phyloP scores from a whole-genome alignment of 306 rosid genomes.

The Vachellia pachyceras region DNA sequence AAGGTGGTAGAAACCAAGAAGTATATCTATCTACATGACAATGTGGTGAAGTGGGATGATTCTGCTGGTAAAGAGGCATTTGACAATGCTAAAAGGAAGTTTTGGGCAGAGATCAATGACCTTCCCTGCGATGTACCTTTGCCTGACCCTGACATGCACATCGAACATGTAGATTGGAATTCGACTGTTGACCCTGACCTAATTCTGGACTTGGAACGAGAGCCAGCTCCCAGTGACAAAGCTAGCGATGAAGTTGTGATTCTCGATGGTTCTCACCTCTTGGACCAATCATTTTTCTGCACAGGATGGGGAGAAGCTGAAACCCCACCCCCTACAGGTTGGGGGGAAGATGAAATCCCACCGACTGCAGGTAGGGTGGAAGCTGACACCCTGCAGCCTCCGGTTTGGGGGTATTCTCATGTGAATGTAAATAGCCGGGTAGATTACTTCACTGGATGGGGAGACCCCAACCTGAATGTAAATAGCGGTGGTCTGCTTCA shows the following conservation, averaged over 20 bases:
- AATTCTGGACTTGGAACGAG: conserved; percentile 62
- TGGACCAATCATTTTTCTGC: conserved; percentile 47
- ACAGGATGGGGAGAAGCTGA: conserved; percentile 42
- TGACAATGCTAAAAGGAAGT: conserved; percentile 72
- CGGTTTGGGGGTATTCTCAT: conserved; percentile 4
- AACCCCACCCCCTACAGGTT: conserved; percentile 33
- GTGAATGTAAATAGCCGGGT: conserved; percentile 21
- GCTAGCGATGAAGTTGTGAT: conserved; percentile 41
- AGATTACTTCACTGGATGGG: conserved; percentile 37
- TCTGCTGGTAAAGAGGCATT: conserved; percentile 85
- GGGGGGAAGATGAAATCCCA: conserved; percentile 36
- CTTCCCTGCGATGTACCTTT: conserved; percentile 47
- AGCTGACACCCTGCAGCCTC: neutral
- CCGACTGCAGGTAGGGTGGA: conserved; percentile 5
- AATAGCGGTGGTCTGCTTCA: conserved; percentile 29
- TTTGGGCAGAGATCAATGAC: conserved; percentile 64
- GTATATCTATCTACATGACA: conserved; percentile 54
- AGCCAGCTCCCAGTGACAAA: conserved; percentile 28
- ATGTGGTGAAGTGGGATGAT: conserved; percentile 75
- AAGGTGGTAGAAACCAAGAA: conserved; percentile 65
- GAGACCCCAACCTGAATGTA: neutral
- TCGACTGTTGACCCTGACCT: conserved; percentile 63
- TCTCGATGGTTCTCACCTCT: conserved; percentile 43
- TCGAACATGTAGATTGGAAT: conserved; percentile 75
- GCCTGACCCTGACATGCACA: conserved; percentile 75